phyloP scores from a whole-genome alignment of 1,284 basidiomycete species.

The Cryptococcus deneoformans region DNA sequence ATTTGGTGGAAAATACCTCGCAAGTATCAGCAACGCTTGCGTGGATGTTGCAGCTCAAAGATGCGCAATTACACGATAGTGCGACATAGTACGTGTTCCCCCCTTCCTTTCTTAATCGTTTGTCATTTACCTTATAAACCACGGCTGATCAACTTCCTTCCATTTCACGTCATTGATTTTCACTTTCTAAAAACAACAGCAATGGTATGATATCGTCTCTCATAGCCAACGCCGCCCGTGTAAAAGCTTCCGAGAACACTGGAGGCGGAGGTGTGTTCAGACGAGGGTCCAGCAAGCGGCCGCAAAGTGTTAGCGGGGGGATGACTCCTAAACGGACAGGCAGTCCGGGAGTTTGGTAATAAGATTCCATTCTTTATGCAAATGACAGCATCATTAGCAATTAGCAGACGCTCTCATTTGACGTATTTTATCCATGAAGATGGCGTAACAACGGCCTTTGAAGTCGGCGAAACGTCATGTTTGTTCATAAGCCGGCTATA shows the following conservation, averaged over 20 bases:
- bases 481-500: no score
- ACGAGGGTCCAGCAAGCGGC: constrained; percentile 17
- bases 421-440: no score
- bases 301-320: constrained; percentile 12
- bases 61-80: constrained; percentile 74
- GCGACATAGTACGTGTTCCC: constrained; percentile 39
- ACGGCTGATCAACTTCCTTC: background rate
- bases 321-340: constrained; percentile 14
- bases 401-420: background rate
- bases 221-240: constrained; percentile 48
- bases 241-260: constrained; percentile 33
- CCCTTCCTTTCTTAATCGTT: background rate
- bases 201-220: constrained; percentile 51
- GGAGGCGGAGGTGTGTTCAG: constrained; percentile 38
- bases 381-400: background rate
- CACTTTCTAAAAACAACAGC: constrained; percentile 15
- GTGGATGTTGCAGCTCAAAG: constrained; percentile 74
- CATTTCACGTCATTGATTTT: constrained; percentile 6
- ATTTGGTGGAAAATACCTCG: constrained; percentile 66
- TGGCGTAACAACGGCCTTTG: no score
- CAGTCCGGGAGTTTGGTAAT: constrained; percentile 18
- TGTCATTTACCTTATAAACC: background rate
- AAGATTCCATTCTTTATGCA: background rate
- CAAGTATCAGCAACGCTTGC: constrained; percentile 70
- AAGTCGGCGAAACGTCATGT: no score